Percentiles rank a stretch among this genome's conserved stretches.
phyloP scores from a whole-genome alignment of 495 filamentous ascomycete species.

The Echria macrotheca region DNA sequence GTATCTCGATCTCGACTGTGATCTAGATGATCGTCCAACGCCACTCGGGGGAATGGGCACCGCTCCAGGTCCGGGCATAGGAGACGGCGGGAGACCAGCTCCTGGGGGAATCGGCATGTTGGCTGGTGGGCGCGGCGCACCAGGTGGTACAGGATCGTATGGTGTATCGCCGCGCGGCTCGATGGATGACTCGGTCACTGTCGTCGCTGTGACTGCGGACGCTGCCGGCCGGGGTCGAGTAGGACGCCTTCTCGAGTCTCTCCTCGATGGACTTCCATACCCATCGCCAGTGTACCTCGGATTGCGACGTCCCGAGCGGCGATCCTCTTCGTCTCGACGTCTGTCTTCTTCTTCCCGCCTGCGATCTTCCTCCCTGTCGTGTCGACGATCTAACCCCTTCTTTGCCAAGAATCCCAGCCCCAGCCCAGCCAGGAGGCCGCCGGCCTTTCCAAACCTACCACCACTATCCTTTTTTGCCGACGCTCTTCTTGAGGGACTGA shows the following conservation, averaged over 20 bases:
- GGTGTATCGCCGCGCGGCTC: slow-evolving; percentile 26
- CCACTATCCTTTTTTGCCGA: slow-evolving; percentile 21
- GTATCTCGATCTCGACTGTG: slow-evolving; percentile 30
- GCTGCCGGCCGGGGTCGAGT: slow-evolving; percentile 31
- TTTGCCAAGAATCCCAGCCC: slow-evolving; percentile 62
- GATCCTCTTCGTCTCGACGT: slow-evolving; percentile 44
- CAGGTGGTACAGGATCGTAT: slow-evolving; percentile 23
- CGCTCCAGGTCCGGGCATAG: slow-evolving; percentile 27
- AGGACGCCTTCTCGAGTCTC: slow-evolving; percentile 39
- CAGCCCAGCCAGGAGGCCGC: slow-evolving; percentile 58
- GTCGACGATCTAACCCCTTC: slow-evolving; percentile 56
- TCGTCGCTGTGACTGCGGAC: slow-evolving; percentile 25
- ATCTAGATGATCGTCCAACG: slow-evolving; percentile 23
- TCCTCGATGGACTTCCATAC: slow-evolving; percentile 48
- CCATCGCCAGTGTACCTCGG: slow-evolving; percentile 56
- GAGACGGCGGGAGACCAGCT: neutral
- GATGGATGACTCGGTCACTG: slow-evolving; percentile 37
- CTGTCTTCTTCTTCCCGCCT: slow-evolving; percentile 62
- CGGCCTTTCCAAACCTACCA: slow-evolving; percentile 51
- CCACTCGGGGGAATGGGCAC: slow-evolving; percentile 29
- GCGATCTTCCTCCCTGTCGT: slow-evolving; percentile 59
- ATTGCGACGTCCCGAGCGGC: slow-evolving; percentile 33
- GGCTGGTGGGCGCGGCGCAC: neutral
- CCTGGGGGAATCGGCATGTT: slow-evolving; percentile 38
- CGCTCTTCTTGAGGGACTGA: slow-evolving; percentile 39